These are phyloP conservation scores for Lactarius indigo DNA, from an alignment of 768 basidiomycete species.

Conservation along the genomic window DNA sequence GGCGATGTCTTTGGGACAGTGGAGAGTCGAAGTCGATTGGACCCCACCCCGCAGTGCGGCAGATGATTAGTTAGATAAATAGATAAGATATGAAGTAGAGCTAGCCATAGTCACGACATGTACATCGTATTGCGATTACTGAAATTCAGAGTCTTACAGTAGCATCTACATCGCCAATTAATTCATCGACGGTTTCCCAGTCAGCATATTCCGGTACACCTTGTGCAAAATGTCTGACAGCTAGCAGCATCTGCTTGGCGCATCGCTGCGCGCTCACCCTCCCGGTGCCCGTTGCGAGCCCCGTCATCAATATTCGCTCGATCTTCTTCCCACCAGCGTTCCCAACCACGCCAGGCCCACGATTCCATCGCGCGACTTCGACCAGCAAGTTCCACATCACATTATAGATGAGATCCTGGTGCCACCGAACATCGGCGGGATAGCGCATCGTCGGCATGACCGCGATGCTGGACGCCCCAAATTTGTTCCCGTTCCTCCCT, in stretches of 20 bases:
- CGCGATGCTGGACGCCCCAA: conserved; percentile 29
- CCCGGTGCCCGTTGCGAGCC: conserved; percentile 25
- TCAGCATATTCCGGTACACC: conserved; percentile 6
- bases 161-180: conserved; percentile 13
- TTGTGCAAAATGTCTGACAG: conserved; percentile 14
- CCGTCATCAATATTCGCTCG: conserved; percentile 25
- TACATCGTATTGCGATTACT: neutral
- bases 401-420: conserved; percentile 36
- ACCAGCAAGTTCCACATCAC: conserved; percentile 34
- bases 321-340: neutral
- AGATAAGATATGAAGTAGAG: neutral
- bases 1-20: conserved; percentile 4
- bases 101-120: neutral
- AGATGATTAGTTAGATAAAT: neutral
- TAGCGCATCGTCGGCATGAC: conserved; percentile 36
- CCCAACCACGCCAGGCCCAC: neutral
- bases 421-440: conserved; percentile 32
- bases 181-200: conserved; percentile 1
- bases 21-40: conserved; percentile 12
- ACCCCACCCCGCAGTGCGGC: neutral
- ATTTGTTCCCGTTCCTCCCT: neutral
- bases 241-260: conserved; percentile 22
- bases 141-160: conserved; percentile 2
- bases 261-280: conserved; percentile 5
- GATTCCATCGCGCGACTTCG: conserved; percentile 31